Evolutionary conservation across 352 stramenopile genomes (phyloP).

Genomic region (Phytophthora multivora): DNA sequence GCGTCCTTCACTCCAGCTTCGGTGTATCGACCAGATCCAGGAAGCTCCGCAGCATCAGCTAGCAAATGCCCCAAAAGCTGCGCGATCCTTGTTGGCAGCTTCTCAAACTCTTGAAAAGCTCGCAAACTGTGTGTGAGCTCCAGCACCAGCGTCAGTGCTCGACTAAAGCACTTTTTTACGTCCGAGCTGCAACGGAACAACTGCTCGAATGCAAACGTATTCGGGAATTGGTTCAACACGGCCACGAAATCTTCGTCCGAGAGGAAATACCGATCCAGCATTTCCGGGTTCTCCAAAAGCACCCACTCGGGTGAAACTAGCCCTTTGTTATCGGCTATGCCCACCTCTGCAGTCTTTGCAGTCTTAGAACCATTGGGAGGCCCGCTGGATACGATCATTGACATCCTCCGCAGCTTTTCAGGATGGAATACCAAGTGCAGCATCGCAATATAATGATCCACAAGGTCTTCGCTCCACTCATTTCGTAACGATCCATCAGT

Average conservation of each 20-base stretch:
- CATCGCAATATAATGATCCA: slow-evolving; percentile 89
- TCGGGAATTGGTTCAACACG: slow-evolving; percentile 86
- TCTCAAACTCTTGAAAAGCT: slow-evolving; percentile 84
- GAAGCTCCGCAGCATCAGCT: slow-evolving; percentile 55
- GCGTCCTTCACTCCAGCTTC: slow-evolving; percentile 23
- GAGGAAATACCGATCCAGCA: slow-evolving; percentile 79
- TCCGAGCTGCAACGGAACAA: slow-evolving; percentile 71
- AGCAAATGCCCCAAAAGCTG: slow-evolving; percentile 73
- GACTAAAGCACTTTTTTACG: slow-evolving; percentile 81
- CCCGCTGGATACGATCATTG: slow-evolving; percentile 73
- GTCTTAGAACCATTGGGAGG: slow-evolving; percentile 31
- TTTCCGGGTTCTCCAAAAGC: slow-evolving; percentile 81
- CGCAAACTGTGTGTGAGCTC: slow-evolving; percentile 76
- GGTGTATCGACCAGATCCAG: slow-evolving; percentile 37
- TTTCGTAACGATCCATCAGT: slow-evolving; percentile 58
- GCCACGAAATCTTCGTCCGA: slow-evolving; percentile 87
- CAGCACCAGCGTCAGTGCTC: slow-evolving; percentile 72
- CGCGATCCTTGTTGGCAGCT: slow-evolving; percentile 71
- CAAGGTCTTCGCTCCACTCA: slow-evolving; percentile 80
- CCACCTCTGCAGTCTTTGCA: slow-evolving; percentile 32
- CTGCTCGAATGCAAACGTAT: slow-evolving; percentile 82
- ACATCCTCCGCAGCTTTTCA: slow-evolving; percentile 75
- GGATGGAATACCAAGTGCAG: slow-evolving; percentile 87
- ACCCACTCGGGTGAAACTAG: slow-evolving; percentile 78
- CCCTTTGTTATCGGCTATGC: slow-evolving; percentile 37